Conservation (phyloP, 495 filamentous ascomycete genomes). For the Haplographium delicatum region DNA sequence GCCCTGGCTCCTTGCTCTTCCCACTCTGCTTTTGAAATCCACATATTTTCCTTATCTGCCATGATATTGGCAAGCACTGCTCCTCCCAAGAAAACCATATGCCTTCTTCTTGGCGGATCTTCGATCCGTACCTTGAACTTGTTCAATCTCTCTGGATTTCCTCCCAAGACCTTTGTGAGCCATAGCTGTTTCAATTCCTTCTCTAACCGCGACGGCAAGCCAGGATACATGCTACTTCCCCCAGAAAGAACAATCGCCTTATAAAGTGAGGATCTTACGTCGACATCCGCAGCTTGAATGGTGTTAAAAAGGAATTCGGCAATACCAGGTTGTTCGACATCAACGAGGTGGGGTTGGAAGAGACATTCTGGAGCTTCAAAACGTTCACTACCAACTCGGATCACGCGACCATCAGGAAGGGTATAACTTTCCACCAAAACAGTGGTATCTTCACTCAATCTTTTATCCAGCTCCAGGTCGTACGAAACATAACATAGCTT, state of each 20-base stretch:
- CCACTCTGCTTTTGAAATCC: slow-evolving; percentile 97
- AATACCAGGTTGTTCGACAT: slow-evolving; percentile 95
- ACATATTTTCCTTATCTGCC: slow-evolving; percentile 98
- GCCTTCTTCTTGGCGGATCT: slow-evolving; percentile 88
- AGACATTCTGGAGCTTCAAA: slow-evolving; percentile 98
- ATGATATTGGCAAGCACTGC: slow-evolving; percentile 98
- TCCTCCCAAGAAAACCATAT: slow-evolving; percentile 98
- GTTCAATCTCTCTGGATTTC: slow-evolving; percentile 85
- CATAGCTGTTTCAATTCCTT: slow-evolving; percentile 99
- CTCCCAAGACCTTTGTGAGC: slow-evolving; percentile 84
- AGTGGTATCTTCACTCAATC: slow-evolving; percentile 94
- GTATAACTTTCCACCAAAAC: slow-evolving; percentile 97
- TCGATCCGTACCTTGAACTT: slow-evolving; percentile 99
- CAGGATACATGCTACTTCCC: slow-evolving; percentile 97
- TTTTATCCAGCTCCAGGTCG: slow-evolving; percentile 93
- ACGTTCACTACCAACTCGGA: slow-evolving; percentile 89
- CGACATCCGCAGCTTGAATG: slow-evolving; percentile 92
- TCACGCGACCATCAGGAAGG: slow-evolving; percentile 90
- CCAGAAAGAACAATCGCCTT: slow-evolving; percentile 96
- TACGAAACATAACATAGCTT: slow-evolving; percentile 99
- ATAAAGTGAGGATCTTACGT: slow-evolving; percentile 87
- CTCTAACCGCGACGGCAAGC: slow-evolving; percentile 87
- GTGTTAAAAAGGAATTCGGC: slow-evolving; percentile 98
- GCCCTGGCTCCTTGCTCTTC: slow-evolving; percentile 82
- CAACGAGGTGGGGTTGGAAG: slow-evolving; percentile 97